Evolutionary conservation across 2,329 filamentous ascomycete genomes (phyloP).

Genomic region (Paecilomyces sp.): DNA sequence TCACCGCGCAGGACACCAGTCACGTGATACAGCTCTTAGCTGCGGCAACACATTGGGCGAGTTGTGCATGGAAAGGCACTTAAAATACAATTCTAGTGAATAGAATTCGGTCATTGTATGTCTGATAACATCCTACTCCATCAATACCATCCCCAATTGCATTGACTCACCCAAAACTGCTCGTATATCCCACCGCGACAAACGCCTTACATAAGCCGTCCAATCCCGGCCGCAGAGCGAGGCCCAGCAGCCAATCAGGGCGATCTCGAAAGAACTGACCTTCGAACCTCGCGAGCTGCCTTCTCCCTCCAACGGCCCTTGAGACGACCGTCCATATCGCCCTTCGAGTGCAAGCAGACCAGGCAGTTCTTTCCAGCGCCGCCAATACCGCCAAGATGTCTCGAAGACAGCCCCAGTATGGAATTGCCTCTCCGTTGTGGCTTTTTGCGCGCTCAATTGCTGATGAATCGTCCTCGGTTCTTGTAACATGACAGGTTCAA

Average conservation of each 20-base stretch:
- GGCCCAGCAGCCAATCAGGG: slow-evolving; percentile 26
- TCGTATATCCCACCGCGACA: neutral
- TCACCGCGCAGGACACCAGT: neutral
- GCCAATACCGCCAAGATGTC: slow-evolving; percentile 20
- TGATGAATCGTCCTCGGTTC: slow-evolving; percentile 4
- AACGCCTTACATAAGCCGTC: neutral
- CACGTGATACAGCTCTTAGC: slow-evolving; percentile 1
- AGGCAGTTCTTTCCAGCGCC: slow-evolving; percentile 1
- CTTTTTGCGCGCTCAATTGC: slow-evolving; percentile 11
- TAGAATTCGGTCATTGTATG: too few relatives aligned
- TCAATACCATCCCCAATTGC: neutral
- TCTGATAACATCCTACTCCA: neutral
- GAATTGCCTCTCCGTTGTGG: slow-evolving; percentile 9
- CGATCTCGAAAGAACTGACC: slow-evolving; percentile 24
- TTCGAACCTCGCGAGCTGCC: slow-evolving; percentile 20
- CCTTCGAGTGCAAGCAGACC: neutral
- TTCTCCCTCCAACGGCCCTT: slow-evolving; percentile 5
- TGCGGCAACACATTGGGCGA: neutral
- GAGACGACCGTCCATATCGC: slow-evolving; percentile 3
- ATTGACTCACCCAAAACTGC: neutral
- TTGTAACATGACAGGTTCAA: slow-evolving; percentile 64
- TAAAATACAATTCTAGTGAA: neutral
- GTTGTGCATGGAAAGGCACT: neutral
- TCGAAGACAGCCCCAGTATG: slow-evolving; percentile 25
- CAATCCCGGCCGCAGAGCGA: neutral